Evolutionary conservation across 331 rosid species (phyloP), one percentile per base, ranked within the genome.

Genomic region (Rosa hybrid): DNA sequence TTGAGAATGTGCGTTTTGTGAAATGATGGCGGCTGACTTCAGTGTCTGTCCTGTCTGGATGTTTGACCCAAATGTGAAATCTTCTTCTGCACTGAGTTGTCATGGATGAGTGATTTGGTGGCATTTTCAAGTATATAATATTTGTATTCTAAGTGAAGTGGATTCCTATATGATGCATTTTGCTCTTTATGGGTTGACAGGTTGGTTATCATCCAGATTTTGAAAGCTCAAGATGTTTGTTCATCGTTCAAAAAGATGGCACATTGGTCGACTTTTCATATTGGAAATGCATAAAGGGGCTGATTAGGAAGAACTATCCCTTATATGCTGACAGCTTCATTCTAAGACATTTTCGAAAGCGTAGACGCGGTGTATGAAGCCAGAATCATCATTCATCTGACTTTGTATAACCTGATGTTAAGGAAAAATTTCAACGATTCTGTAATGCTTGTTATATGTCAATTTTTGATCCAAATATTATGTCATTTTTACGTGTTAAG

Each of bases 281-380:
- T 78, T 96, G 99, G 99, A 96, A 96, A 83, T 96, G 99, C 83
- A 90, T 96, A 76, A 93, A 96, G 89, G 98, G 99, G 76, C 90
- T 96, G 89, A 92, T 96, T 80, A 84, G 91, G 88, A 96, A 90
- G 88, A 96, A 93, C 25, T 93, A 93, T 79, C 99, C 99, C 76
- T 88, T 93, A 69, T 91, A 93, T 69, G 99, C 98, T 3, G 98
- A 96, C 84, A 96, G 89, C 88, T 96, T 93, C 88, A 91, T 93
- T 79, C 93, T 93, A 86, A 89, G 97, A 77, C 99, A 96, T 90
- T 96, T 96, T 84, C 91, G 93, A 51, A 86, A 78, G 79, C 91
- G 84, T 25, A 85, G 91, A 79, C 89, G 85, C 34, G n/a, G n/a
- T n/a, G n/a, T 68, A 17, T 83, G 85, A 88, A 77, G 91, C 81